Conservation (phyloP, 306 rosid species). For the Notholithocarpus densiflorus region DNA sequence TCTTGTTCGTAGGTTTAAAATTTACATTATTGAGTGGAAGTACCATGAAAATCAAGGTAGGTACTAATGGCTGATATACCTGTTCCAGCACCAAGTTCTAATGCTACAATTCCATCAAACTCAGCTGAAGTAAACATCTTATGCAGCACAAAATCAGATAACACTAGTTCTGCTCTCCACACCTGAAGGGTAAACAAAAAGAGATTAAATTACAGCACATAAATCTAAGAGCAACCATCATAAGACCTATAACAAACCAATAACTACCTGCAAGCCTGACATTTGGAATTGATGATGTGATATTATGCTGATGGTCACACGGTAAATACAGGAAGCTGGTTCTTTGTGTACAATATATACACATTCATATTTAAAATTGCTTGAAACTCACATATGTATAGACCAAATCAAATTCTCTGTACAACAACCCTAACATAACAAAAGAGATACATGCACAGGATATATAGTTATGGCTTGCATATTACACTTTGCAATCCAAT, state of each 20-base stretch:
- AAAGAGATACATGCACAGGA: too few species aligned
- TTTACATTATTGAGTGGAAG: not conserved
- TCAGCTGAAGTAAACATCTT: constrained; percentile 59
- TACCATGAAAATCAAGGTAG: not conserved
- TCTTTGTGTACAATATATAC: constrained; percentile 25
- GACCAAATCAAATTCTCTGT: too few species aligned
- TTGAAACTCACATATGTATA: not conserved
- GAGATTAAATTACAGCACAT: not conserved
- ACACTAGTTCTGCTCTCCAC: constrained; percentile 76
- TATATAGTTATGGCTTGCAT: too few species aligned
- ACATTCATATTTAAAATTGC: not conserved
- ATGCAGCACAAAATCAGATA: constrained; percentile 82
- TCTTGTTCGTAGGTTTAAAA: not conserved
- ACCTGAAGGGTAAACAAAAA: constrained; percentile 40
- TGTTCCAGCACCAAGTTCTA: constrained; percentile 94
- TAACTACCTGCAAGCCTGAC: constrained; percentile 86
- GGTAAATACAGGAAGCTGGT: constrained; percentile 16
- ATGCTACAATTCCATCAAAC: constrained; percentile 45
- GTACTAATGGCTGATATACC: constrained; percentile 30
- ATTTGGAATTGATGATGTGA: constrained; percentile 74
- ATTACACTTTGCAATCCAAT: too few species aligned
- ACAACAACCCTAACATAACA: too few species aligned
- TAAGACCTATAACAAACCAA: not conserved
- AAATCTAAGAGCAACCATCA: not conserved
- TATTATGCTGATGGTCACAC: constrained; percentile 62